Conservation (phyloP, 2,329 filamentous ascomycete species). For the Metarhizium rileyi region DNA sequence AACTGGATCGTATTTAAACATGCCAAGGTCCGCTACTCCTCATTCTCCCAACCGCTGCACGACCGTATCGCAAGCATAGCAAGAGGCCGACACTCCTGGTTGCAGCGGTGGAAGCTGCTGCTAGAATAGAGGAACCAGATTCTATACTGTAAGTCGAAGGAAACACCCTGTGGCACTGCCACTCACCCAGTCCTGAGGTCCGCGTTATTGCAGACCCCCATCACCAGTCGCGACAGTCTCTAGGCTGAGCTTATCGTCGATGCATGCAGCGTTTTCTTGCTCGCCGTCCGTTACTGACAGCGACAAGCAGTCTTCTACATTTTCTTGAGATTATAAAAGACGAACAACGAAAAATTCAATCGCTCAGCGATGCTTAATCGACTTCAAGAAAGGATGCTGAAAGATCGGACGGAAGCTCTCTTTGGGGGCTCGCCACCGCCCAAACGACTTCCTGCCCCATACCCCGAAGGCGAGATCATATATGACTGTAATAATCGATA, state of each 20-base stretch:
- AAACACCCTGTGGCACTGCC: background rate
- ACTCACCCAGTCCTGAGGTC: background rate
- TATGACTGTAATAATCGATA: slow-evolving; percentile 6
- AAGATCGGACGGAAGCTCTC: background rate
- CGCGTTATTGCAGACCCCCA: too few relatives aligned
- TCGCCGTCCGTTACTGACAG: background rate
- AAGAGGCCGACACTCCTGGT: background rate
- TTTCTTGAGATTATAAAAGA: background rate
- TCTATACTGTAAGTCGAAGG: background rate
- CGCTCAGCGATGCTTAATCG: background rate
- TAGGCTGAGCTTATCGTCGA: background rate
- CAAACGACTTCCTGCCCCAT: slow-evolving; percentile 10
- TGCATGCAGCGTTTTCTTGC: background rate
- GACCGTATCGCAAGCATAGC: background rate
- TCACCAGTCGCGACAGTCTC: too few relatives aligned
- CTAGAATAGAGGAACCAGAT: background rate
- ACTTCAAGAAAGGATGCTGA: background rate
- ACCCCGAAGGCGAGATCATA: slow-evolving; percentile 13
- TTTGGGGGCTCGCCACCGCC: slow-evolving; percentile 11
- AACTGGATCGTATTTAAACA: too few relatives aligned
- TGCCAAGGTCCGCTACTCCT: too few relatives aligned
- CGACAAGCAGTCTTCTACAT: background rate
- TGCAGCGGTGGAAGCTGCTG: background rate
- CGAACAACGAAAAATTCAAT: background rate
- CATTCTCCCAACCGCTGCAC: background rate